Evolutionary conservation across 495 filamentous ascomycete genomes (phyloP).

Genomic region (Glonium stellatum): DNA sequence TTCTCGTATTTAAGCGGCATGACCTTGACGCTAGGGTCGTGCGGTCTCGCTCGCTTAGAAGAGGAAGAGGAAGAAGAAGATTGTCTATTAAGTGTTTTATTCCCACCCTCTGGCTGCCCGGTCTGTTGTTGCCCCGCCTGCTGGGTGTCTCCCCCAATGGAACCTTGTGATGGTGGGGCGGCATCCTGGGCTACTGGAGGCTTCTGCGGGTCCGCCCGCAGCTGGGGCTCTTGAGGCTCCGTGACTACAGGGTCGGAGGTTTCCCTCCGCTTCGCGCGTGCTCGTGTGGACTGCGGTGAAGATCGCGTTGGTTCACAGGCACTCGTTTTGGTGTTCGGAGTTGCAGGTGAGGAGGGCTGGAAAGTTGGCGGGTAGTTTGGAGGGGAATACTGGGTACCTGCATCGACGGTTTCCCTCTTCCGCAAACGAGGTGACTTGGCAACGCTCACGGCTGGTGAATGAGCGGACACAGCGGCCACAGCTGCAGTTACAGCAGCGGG

Average conservation of each 20-base stretch:
- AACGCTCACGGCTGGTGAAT: constrained; percentile 8
- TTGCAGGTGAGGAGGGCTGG: constrained; percentile 1
- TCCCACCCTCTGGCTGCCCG: constrained; percentile 1
- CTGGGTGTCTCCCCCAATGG: constrained; percentile 5
- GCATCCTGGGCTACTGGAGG: constrained; percentile 2
- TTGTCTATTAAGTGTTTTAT: background rate
- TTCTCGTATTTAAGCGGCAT: constrained; percentile 72
- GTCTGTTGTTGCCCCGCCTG: constrained; percentile 3
- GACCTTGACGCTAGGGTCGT: constrained; percentile 44
- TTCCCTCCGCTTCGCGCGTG: constrained; percentile 21
- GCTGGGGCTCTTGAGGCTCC: constrained; percentile 24
- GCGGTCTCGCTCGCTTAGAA: constrained; percentile 29
- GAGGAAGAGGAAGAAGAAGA: constrained; percentile 16
- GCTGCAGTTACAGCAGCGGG: background rate
- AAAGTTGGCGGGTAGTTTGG: constrained; percentile 33
- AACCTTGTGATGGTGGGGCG: background rate
- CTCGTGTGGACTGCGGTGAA: background rate
- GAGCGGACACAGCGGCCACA: constrained; percentile 1
- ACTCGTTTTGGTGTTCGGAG: background rate
- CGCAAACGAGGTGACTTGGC: constrained; percentile 17
- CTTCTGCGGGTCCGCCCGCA: constrained; percentile 22
- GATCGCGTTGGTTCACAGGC: constrained; percentile 1
- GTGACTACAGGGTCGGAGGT: constrained; percentile 22
- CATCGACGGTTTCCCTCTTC: constrained; percentile 28
- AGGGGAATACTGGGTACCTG: constrained; percentile 37